These are phyloP conservation scores for Pythium sukuiense DNA, from an alignment of 352 stramenopile species.

Conservation along the genomic window DNA sequence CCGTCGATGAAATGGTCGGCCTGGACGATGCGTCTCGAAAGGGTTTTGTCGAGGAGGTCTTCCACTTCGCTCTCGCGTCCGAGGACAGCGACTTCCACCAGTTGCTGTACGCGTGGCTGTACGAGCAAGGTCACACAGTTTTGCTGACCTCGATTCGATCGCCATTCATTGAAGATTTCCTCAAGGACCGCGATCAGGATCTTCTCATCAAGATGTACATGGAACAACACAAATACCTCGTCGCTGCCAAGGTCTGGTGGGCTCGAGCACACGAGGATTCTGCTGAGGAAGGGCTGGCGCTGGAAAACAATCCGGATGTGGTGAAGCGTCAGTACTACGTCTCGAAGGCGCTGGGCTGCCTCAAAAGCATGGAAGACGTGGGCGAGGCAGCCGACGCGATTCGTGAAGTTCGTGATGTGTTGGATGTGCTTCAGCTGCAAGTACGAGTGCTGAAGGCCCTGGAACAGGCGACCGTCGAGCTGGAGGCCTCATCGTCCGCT, in stretches of 20 bases:
- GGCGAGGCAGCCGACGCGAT: conserved; percentile 70
- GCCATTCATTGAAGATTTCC: conserved; percentile 78
- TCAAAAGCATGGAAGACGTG: conserved; percentile 79
- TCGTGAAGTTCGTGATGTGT: conserved; percentile 74
- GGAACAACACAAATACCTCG: conserved; percentile 83
- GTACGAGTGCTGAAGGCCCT: conserved; percentile 79
- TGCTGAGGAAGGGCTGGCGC: conserved; percentile 41
- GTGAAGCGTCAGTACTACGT: conserved; percentile 84
- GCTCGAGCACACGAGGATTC: conserved; percentile 50
- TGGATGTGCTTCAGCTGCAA: conserved; percentile 83
- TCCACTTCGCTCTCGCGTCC: conserved; percentile 70
- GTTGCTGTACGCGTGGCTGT: conserved; percentile 83
- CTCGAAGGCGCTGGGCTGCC: conserved; percentile 69
- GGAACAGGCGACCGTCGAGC: conserved; percentile 63
- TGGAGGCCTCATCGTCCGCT: conserved; percentile 45
- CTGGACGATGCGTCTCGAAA: conserved; percentile 67
- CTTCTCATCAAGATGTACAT: conserved; percentile 87
- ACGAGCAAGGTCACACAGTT: conserved; percentile 61
- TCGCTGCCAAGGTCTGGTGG: conserved; percentile 86
- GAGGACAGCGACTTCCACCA: conserved; percentile 77
- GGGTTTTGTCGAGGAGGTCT: conserved; percentile 72
- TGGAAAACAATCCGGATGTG: conserved; percentile 70
- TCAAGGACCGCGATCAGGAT: conserved; percentile 84
- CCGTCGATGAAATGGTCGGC: conserved; percentile 73
- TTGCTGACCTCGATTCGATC: conserved; percentile 68